Evolutionary conservation across 768 basidiomycete genomes (phyloP).

Genomic region (Leccinum fibrillosum): DNA sequence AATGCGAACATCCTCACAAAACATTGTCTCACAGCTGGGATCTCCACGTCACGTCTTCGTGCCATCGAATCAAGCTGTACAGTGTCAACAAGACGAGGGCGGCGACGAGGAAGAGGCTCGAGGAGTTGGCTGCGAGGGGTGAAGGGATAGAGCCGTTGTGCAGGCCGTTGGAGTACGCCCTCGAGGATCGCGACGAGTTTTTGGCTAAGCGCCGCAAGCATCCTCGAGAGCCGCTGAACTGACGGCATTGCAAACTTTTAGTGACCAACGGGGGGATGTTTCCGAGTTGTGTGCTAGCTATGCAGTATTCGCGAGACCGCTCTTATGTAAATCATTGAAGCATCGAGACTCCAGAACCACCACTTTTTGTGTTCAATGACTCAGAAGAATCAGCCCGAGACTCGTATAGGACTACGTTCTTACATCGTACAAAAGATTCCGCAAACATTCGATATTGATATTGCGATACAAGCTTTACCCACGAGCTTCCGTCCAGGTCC

Average conservation of each 20-base stretch:
- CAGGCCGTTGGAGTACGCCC: slow-evolving; percentile 7
- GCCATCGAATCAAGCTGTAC: slow-evolving; percentile 53
- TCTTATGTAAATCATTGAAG: no score
- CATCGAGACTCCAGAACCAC: no score
- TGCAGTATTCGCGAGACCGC: no score
- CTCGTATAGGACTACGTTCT: no score
- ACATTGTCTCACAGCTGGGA: slow-evolving; percentile 41
- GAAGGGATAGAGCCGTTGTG: slow-evolving; percentile 23
- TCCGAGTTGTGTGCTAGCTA: not conserved
- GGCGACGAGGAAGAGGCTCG: slow-evolving; percentile 42
- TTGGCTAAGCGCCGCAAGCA: not conserved
- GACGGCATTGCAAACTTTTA: not conserved
- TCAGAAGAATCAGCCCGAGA: no score
- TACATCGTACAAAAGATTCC: not conserved
- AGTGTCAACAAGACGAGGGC: slow-evolving; percentile 45
- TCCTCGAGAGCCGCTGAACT: slow-evolving; percentile 9
- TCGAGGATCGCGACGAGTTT: slow-evolving; percentile 9
- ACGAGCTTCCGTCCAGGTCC: not conserved
- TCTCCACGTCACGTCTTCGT: slow-evolving; percentile 51
- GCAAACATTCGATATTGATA: not conserved
- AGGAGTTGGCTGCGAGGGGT: slow-evolving; percentile 37
- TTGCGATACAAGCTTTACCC: not conserved
- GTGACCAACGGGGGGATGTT: not conserved
- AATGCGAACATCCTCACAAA: not conserved
- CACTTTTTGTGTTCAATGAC: no score